phyloP scores from a whole-genome alignment of 768 basidiomycete genomes.

The Termitomyces bulborhizus region DNA sequence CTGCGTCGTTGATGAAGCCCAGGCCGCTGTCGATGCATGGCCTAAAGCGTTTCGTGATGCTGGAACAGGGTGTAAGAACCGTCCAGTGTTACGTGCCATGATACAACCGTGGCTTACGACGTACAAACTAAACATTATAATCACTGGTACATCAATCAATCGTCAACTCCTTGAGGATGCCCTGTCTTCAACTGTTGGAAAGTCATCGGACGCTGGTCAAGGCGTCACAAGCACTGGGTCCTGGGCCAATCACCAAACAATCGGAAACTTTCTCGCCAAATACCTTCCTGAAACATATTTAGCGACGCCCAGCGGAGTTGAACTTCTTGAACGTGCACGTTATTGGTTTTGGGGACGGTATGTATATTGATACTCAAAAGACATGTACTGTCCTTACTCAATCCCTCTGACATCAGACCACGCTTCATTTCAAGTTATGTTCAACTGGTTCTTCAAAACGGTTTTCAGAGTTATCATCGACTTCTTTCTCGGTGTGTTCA shows the following conservation, averaged over 20 bases:
- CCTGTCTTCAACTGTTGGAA: not conserved
- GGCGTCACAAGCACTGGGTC: not conserved
- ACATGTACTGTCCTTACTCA: not conserved
- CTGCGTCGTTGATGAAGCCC: slow-evolving; percentile 1
- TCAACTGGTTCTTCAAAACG: not conserved
- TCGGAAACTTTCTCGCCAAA: not conserved
- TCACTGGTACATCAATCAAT: not conserved
- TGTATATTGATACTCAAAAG: not conserved
- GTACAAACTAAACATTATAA: not conserved
- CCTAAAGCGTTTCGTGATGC: not conserved
- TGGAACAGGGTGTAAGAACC: not conserved
- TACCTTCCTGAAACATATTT: not conserved
- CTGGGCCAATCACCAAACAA: not conserved
- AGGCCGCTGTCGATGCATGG: not conserved
- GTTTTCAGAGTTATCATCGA: not conserved
- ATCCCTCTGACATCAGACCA: not conserved
- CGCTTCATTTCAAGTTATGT: not conserved
- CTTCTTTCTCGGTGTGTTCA: not conserved
- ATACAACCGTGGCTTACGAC: not conserved
- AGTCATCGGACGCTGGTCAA: not conserved
- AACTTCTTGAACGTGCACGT: not conserved
- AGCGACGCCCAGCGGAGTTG: not conserved
- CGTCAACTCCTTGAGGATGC: not conserved
- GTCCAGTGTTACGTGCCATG: not conserved
- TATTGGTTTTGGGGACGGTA: slow-evolving; percentile 1